Conservation (phyloP, 2,329 filamentous ascomycete genomes). For the Tricladium varicosporioides region DNA sequence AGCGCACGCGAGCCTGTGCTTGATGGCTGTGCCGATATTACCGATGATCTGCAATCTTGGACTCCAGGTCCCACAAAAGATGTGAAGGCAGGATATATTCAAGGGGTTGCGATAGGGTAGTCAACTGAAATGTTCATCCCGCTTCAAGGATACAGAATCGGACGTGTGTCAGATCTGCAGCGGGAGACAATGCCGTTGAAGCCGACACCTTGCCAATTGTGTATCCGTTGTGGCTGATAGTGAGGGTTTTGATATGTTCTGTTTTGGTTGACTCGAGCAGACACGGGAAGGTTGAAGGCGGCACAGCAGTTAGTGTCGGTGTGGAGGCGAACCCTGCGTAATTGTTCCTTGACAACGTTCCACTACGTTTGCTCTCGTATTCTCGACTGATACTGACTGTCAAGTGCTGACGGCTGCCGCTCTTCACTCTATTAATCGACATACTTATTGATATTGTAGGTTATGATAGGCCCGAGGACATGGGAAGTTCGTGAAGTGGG, state of each 20-base stretch:
- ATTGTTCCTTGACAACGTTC: too few species aligned
- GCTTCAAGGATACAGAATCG: background rate
- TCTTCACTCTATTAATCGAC: too few species aligned
- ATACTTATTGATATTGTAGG: too few species aligned
- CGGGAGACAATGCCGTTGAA: background rate
- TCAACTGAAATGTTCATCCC: background rate
- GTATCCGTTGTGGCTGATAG: background rate
- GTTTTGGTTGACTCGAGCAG: too few species aligned
- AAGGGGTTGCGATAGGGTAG: background rate
- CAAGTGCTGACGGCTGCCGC: too few species aligned
- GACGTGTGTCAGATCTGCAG: background rate
- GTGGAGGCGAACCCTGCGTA: too few species aligned
- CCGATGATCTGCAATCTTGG: background rate
- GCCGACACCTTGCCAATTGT: background rate
- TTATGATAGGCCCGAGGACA: too few species aligned
- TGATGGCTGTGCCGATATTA: background rate
- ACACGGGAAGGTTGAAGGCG: too few species aligned
- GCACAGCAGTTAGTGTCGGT: too few species aligned
- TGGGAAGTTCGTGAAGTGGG: too few species aligned
- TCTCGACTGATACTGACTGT: too few species aligned
- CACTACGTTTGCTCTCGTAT: too few species aligned
- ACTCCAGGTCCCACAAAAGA: background rate
- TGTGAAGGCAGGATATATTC: background rate
- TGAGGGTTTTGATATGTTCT: background rate
- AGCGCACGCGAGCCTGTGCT: background rate